Evolutionary conservation across 257 asterid species (phyloP).

Genomic region (Capsicum baccatum): DNA sequence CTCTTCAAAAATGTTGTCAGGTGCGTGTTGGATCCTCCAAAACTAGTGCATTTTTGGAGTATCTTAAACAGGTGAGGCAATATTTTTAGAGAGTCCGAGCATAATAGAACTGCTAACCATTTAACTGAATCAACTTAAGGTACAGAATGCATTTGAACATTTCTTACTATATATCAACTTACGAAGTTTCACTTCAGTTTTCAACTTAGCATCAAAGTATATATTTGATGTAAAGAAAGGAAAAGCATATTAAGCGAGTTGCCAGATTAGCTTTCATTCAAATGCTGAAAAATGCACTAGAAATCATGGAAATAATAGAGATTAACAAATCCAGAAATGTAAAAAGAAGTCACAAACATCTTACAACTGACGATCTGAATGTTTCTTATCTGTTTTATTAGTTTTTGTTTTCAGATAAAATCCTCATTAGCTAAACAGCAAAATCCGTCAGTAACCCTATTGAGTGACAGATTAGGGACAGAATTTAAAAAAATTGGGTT

Average conservation of each 20-base stretch:
- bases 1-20: background rate
- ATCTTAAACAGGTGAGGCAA: background rate
- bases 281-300: background rate
- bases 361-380: too few relatives aligned
- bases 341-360: background rate
- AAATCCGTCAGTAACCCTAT: background rate
- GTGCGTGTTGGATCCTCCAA: background rate
- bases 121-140: background rate
- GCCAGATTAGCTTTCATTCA: too few relatives aligned
- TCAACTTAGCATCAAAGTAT: background rate
- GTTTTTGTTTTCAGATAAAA: too few relatives aligned
- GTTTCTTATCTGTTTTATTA: too few relatives aligned
- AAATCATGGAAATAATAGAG: background rate
- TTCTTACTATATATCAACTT: too few relatives aligned
- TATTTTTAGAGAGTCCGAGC: background rate
- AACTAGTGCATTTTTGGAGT: background rate
- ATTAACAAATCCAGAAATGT: background rate
- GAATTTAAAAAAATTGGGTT: background rate
- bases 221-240: background rate
- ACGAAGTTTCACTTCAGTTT: too few relatives aligned
- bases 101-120: background rate
- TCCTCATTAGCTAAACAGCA: background rate
- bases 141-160: background rate
- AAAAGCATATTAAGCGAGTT: too few relatives aligned
- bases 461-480: background rate